Evolutionary conservation across 2,329 filamentous ascomycete genomes (phyloP).

Genomic region (Colletotrichum sp.): DNA sequence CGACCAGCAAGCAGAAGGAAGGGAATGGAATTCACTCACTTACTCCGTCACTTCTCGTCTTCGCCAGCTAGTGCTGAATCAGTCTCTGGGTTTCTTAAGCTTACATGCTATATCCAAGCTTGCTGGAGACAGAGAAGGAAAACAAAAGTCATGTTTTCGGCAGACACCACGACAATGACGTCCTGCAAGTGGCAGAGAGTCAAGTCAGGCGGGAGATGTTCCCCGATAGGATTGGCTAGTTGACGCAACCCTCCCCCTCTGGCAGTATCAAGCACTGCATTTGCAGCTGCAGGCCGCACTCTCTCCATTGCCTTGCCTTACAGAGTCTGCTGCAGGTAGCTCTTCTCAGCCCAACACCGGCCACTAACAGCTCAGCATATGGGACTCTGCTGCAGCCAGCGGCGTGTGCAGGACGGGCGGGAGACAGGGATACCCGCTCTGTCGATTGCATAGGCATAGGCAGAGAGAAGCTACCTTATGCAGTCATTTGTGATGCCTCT

Average conservation of each 20-base stretch:
- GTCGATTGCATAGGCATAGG: neutral
- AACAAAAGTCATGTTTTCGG: neutral
- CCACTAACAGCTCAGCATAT: slow-evolving; percentile 9
- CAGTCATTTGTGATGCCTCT: slow-evolving; percentile 11
- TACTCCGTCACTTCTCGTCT: neutral
- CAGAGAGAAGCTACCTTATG: neutral
- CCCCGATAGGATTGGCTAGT: slow-evolving; percentile 11
- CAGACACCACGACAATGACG: slow-evolving; percentile 13
- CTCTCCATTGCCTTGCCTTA: neutral
- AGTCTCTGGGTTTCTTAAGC: neutral
- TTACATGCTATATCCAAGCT: neutral
- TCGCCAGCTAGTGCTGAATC: slow-evolving; percentile 6
- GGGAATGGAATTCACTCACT: neutral
- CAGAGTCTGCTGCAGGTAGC: neutral
- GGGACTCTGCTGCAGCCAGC: neutral
- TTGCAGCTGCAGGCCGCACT: slow-evolving; percentile 14
- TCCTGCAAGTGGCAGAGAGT: slow-evolving; percentile 18
- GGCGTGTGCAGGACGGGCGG: slow-evolving; percentile 12
- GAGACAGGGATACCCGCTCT: slow-evolving; percentile 12
- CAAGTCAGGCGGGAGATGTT: slow-evolving; percentile 18
- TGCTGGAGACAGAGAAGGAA: neutral
- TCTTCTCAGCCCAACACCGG: slow-evolving; percentile 11
- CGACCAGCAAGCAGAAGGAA: neutral
- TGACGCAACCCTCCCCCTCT: slow-evolving; percentile 1
- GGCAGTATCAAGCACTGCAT: neutral